phyloP scores from a whole-genome alignment of 225 moss, liverwort and hornwort genomes.

The Pseudoscleropodium purum region DNA sequence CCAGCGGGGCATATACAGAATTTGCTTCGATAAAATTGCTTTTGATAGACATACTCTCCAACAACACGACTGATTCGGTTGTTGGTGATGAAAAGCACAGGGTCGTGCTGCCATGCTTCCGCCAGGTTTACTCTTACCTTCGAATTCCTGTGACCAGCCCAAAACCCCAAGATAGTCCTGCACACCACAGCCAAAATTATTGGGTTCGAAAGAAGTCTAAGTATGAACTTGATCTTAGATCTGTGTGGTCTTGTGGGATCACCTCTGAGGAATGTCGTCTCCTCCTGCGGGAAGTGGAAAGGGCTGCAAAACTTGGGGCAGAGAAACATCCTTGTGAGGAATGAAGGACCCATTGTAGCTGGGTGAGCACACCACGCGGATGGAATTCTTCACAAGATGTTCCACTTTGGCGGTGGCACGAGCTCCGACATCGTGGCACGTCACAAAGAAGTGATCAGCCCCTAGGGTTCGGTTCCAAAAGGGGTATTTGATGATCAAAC shows the following conservation, averaged over 20 bases:
- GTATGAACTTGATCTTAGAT: background rate
- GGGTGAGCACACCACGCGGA: slow-evolving; percentile 72
- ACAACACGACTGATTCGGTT: slow-evolving; percentile 44
- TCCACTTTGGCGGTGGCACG: slow-evolving; percentile 40
- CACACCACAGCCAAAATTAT: background rate
- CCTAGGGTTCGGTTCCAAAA: slow-evolving; percentile 81
- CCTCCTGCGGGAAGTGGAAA: slow-evolving; percentile 50
- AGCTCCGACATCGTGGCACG: slow-evolving; percentile 80
- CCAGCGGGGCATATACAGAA: slow-evolving; percentile 58
- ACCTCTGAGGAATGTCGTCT: slow-evolving; percentile 43
- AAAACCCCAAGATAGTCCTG: slow-evolving; percentile 55
- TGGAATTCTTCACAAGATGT: slow-evolving; percentile 51
- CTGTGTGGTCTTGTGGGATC: background rate
- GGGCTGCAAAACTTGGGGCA: slow-evolving; percentile 66
- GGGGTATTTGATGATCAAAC: slow-evolving; percentile 52
- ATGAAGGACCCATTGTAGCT: slow-evolving; percentile 67
- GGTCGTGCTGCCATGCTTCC: slow-evolving; percentile 41
- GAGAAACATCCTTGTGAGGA: slow-evolving; percentile 84
- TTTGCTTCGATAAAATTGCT: slow-evolving; percentile 44
- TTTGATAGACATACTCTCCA: slow-evolving; percentile 44
- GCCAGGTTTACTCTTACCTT: slow-evolving; percentile 53
- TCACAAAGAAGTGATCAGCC: slow-evolving; percentile 80
- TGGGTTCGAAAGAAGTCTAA: background rate
- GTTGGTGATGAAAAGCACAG: slow-evolving; percentile 43
- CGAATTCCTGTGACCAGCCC: slow-evolving; percentile 54